Evolutionary conservation across 2,329 filamentous ascomycete genomes (phyloP).

Genomic region (Volutella citrinella): DNA sequence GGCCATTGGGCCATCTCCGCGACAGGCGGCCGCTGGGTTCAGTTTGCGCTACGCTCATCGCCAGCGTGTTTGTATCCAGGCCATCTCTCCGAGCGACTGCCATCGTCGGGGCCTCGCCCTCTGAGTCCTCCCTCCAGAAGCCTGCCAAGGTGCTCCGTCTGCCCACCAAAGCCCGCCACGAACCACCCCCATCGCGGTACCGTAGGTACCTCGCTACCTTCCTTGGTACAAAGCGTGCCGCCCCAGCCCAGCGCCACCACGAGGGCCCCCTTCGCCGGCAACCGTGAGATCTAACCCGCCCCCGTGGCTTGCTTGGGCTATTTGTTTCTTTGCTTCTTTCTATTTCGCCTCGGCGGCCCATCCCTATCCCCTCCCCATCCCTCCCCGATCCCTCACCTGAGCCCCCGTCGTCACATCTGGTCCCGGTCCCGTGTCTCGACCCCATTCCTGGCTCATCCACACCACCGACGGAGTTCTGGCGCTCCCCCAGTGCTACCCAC

Average conservation of each 20-base stretch:
- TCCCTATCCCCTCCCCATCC: conserved; percentile 20
- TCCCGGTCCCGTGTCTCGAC: conserved; percentile 25
- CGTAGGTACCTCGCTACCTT: no score
- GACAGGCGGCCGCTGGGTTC: conserved; percentile 21
- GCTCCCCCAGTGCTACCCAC: no score
- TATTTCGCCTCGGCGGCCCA: conserved; percentile 23
- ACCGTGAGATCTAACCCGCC: conserved; percentile 32
- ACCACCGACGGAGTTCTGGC: no score
- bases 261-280: conserved; percentile 28
- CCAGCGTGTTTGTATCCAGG: conserved; percentile 15
- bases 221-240: conserved; percentile 26
- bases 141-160: no score
- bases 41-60: conserved; percentile 25
- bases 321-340: conserved; percentile 21
- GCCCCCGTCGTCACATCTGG: conserved; percentile 24
- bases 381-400: conserved; percentile 23
- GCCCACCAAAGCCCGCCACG: no score
- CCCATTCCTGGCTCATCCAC: conserved; percentile 25
- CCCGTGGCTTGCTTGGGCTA: conserved; percentile 19
- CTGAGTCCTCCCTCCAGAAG: conserved; percentile 12
- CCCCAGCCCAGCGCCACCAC: conserved; percentile 30
- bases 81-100: no score
- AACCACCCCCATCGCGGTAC: no score
- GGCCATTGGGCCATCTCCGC: conserved; percentile 25
- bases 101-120: conserved; percentile 1